phyloP scores from a whole-genome alignment of 2,329 filamentous ascomycete genomes.

The Monosporascus sp. region DNA sequence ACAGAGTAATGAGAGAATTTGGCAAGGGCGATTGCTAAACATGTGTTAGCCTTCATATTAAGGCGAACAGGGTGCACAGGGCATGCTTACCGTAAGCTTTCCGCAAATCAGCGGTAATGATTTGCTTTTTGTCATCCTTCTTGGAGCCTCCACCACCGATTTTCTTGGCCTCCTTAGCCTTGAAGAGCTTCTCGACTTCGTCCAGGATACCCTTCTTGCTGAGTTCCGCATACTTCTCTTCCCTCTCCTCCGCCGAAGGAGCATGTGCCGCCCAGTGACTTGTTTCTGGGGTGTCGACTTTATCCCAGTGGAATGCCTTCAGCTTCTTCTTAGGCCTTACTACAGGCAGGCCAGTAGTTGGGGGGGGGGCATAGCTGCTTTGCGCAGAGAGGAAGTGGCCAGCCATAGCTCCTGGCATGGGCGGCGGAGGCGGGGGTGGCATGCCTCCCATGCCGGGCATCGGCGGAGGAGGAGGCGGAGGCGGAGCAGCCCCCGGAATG shows the following conservation, averaged over 20 bases:
- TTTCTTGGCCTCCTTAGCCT: conserved; percentile 93
- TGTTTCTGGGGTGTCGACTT: conserved; percentile 85
- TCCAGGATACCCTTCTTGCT: conserved; percentile 93
- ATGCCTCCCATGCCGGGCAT: conserved; percentile 41
- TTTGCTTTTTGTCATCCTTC: conserved; percentile 94
- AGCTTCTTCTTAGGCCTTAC: conserved; percentile 97
- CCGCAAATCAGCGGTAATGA: conserved; percentile 85
- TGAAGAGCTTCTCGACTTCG: conserved; percentile 94
- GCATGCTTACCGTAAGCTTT: conserved; percentile 68
- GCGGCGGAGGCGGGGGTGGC: conserved; percentile 50
- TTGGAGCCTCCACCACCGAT: conserved; percentile 67
- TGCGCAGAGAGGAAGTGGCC: conserved; percentile 71
- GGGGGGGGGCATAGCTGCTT: conserved; percentile 46
- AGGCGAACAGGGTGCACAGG: background rate
- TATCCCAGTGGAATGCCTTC: conserved; percentile 98
- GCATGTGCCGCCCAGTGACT: conserved; percentile 90
- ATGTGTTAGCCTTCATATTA: conserved; percentile 24
- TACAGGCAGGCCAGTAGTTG: conserved; percentile 67
- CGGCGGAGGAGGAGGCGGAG: conserved; percentile 41
- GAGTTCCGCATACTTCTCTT: conserved; percentile 93
- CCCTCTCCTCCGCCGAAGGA: conserved; percentile 79
- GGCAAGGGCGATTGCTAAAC: conserved; percentile 74
- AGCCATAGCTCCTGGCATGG: conserved; percentile 63
- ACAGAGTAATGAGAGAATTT: conserved; percentile 84
- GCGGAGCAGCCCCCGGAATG: conserved; percentile 25